Evolutionary conservation across 495 filamentous ascomycete genomes (phyloP), one percentile per base, ranked within the genome.

Genomic region (Penicillium antarcticum): DNA sequence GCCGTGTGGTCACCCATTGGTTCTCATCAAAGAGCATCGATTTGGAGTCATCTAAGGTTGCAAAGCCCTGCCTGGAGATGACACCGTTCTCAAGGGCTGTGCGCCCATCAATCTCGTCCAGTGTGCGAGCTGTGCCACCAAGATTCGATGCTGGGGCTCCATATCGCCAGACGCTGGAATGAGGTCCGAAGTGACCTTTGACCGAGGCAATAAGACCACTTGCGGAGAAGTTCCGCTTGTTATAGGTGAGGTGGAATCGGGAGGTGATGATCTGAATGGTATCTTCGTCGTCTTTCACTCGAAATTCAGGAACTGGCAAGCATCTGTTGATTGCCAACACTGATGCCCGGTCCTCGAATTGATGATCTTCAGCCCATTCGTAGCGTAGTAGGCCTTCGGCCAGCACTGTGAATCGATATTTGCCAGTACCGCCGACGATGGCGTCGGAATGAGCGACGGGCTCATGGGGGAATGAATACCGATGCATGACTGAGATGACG

Each of bases 261-360:
- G 68, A 44, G 0, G 80, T 83, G 42, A 74, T 67, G 53, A 83
- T 79, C 58, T 79, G 69, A 5, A 82, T 62, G 14, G 46, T 52
- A 7, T 45, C 6, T 18, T 65, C 48, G 3, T 70, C 59, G 14
- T 79, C 72, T 10, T 68, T 58, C 19, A 75, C 58, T 4, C 63
- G 61, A 56, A 74, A 83, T 16, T 73, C 56, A 0, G 81, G 81
- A 0, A 71, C 66, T 12, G 77, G 65, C 31, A 79, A 69, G 2
- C 61, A 31, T 8, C 81, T 70, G 49, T 78, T 73, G 42, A 82
- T 66, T 18, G 80, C 81, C 47, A 83, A 71, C n/a, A 72, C 76
- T 5, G 78, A 82, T 5, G 72, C 75, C 17, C 80, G 74, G 60
- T 84, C 80, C 57, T 84, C 80, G 51, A 84, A 84, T 6, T 54